Conservation (phyloP, 1,139 yeast species). For the Yamadazyma atmosphaerica region DNA sequence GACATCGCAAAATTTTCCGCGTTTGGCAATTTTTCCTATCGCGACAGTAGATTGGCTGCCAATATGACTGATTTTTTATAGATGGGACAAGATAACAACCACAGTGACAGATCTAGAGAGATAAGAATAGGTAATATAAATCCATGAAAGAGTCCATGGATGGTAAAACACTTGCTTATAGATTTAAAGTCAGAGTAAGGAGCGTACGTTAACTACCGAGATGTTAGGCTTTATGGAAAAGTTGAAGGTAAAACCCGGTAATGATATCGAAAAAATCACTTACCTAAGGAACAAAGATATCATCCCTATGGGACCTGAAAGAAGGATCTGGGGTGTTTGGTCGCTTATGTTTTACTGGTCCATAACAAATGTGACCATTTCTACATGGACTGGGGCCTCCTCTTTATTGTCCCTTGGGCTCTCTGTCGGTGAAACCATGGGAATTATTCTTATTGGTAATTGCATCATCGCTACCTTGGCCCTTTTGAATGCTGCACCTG, state of each 20-base stretch:
- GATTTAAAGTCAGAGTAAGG: too few relatives aligned
- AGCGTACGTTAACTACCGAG: too few relatives aligned
- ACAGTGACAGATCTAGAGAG: too few relatives aligned
- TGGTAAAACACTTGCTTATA: not conserved
- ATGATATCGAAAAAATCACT: constrained; percentile 20
- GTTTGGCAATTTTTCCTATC: too few relatives aligned
- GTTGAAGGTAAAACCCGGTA: not conserved
- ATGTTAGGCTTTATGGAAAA: not conserved
- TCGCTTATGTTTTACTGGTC: constrained; percentile 24
- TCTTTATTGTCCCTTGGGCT: constrained; percentile 20
- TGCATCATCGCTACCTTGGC: constrained; percentile 18
- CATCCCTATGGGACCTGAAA: constrained; percentile 20
- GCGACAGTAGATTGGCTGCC: not conserved
- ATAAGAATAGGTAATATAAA: too few relatives aligned
- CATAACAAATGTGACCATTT: constrained; percentile 21
- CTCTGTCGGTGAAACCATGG: constrained; percentile 20
- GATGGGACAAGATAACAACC: too few relatives aligned
- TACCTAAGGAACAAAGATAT: constrained; percentile 16
- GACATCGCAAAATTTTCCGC: too few relatives aligned
- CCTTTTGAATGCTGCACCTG: constrained; percentile 22
- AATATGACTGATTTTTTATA: not conserved
- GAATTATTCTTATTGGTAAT: constrained; percentile 20
- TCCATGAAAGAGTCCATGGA: not conserved
- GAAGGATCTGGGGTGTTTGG: constrained; percentile 23
- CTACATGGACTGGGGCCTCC: constrained; percentile 23